Conservation (phyloP, 345 rosid genomes). For the Brassica nigra region DNA sequence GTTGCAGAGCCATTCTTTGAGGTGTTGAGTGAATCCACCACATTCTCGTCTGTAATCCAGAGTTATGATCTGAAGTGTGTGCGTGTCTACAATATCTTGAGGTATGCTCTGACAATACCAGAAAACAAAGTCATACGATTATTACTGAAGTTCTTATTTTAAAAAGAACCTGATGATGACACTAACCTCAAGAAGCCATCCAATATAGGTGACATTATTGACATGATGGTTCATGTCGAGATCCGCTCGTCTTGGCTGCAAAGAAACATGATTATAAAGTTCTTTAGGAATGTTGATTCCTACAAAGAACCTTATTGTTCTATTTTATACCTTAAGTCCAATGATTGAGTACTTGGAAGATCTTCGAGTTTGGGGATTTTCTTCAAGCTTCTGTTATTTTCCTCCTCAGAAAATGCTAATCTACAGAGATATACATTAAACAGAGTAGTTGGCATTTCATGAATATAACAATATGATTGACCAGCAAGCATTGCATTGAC, state of each 20-base stretch:
- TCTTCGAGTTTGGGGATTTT: slow-evolving; percentile 79
- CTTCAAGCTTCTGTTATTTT: slow-evolving; percentile 64
- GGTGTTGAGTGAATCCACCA: slow-evolving; percentile 83
- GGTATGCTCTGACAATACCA: slow-evolving; percentile 79
- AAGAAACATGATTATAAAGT: slow-evolving; percentile 7
- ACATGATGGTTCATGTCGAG: slow-evolving; percentile 99
- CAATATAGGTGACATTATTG: slow-evolving; percentile 82
- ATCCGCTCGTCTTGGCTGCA: slow-evolving; percentile 88
- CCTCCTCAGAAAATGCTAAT: slow-evolving; percentile 77
- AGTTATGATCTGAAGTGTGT: slow-evolving; percentile 82
- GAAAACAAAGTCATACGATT: slow-evolving; percentile 6
- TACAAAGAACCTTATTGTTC: neutral
- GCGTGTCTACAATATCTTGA: slow-evolving; percentile 77
- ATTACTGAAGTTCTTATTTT: slow-evolving; percentile 2
- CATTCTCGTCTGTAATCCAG: slow-evolving; percentile 80
- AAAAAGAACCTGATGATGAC: neutral
- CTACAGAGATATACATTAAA: slow-evolving; percentile 39
- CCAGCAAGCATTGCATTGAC: neutral
- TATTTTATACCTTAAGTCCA: slow-evolving; percentile 52
- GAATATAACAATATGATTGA: neutral
- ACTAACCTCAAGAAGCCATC: slow-evolving; percentile 93
- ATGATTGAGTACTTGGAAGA: slow-evolving; percentile 64
- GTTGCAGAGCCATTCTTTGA: slow-evolving; percentile 64
- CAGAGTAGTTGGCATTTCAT: neutral
- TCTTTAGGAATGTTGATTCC: neutral